Percentiles rank a stretch among this genome's conserved stretches.
These are phyloP conservation scores for Salvia sclarea DNA, from an alignment of 305 asterid species.

Conservation along the genomic window DNA sequence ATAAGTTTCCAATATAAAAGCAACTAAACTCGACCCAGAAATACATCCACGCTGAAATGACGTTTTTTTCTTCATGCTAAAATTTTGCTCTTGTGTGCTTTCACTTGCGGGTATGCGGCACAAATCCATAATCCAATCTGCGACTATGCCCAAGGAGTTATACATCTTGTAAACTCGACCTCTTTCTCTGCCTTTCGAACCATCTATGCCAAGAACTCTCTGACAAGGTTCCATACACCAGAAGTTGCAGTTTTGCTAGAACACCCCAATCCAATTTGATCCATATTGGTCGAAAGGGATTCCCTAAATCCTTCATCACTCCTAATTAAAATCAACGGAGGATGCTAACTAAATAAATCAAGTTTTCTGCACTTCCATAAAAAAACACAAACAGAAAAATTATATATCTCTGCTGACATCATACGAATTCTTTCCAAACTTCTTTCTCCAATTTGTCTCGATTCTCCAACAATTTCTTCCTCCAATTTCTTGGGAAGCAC, in stretches of 20 bases:
- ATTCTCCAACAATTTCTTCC: constrained; percentile 21
- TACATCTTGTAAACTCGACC: constrained; percentile 10
- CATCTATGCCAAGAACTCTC: constrained; percentile 15
- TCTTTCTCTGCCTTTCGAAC: constrained; percentile 2
- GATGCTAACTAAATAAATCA: constrained; percentile 5
- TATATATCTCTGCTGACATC: constrained; percentile 21
- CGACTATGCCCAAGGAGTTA: neutral
- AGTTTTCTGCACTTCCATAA: constrained; percentile 16
- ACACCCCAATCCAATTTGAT: constrained; percentile 23
- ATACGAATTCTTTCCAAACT: constrained; percentile 11
- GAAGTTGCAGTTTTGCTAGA: neutral
- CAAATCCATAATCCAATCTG: constrained; percentile 17
- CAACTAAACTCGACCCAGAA: constrained; percentile 19
- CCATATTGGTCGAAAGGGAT: neutral
- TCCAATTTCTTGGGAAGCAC: constrained; percentile 25
- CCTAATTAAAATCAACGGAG: constrained; percentile 3
- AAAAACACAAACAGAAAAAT: constrained; percentile 4
- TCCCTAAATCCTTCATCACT: neutral
- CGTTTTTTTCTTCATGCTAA: neutral
- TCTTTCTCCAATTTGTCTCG: constrained; percentile 4
- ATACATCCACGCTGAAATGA: neutral
- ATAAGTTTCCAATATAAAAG: neutral
- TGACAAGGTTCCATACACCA: neutral
- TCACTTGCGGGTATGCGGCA: constrained; percentile 1
- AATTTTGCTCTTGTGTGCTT: neutral